Base-by-base conservation (phyloP, 345 rosid genomes). In the Populus euphratica region DNA sequence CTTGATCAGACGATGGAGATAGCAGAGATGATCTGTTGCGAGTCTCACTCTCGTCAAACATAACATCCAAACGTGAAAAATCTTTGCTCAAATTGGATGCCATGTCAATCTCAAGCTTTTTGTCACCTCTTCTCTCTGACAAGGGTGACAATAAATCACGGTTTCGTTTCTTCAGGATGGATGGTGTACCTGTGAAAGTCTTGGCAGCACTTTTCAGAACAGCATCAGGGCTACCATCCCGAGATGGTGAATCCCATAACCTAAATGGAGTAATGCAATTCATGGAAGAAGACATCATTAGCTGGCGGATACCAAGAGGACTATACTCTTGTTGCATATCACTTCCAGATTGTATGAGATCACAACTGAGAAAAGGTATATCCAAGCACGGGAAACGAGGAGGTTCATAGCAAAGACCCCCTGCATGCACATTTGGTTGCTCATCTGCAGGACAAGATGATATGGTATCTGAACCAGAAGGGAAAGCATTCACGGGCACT, bases 301-400 rank as follows among this genome's bases (percentile, higher is more conserved):
- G 81, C 84, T 96, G 99, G 59, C 99, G 99, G 77, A 96, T 91
- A 56, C 99, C 99, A 69, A 96, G 91, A 68, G 99, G 99, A 78
- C 99, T 96, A 79, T 90, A 96, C 77, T 96, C 99, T 86, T 89
- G 98, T 85, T 88, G 95, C 85, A 85, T 87, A 80, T 93, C 94
- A 74, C 87, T 84, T 69, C 90, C 88, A 81, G 97, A 85, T 76
- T 89, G 91, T 85, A 89, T 81, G 81, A 96, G 98, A 83, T 96
- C 99, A 85, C 99, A 93, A 85, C 97, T 96, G 78, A 93, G 87
- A 81, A 93, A 94, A 5, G 99, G 99, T 75, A 96, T 82, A 72
- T 96, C 99, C 86, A 93, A 84, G 84, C 96, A 86, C 73, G 98
- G 95, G 83, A 93, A 96, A 72, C 99, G 93, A 73, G 99, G 99